These are phyloP conservation scores for Tremella fuciformis DNA, from an alignment of 768 basidiomycete species.

Conservation along the genomic window DNA sequence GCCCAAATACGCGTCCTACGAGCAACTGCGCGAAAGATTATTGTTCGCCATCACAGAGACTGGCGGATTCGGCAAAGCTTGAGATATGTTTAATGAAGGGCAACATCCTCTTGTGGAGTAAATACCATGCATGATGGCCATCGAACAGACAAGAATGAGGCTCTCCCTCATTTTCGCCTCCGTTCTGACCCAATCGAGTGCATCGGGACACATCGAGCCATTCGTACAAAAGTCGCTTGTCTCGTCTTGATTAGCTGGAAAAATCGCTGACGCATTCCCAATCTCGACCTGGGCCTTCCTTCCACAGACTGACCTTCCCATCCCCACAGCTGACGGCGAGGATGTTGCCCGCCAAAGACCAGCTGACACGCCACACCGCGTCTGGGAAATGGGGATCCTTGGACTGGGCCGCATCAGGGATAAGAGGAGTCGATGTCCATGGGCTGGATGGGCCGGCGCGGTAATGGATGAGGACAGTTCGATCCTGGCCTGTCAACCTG, in stretches of 20 bases:
- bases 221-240: not conserved
- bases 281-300: conserved; percentile 87
- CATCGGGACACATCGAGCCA: too few relatives aligned
- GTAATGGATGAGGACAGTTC: conserved; percentile 52
- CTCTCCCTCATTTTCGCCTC: too few relatives aligned
- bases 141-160: too few relatives aligned
- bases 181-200: too few relatives aligned
- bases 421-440: conserved; percentile 49
- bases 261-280: conserved; percentile 98
- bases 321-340: conserved; percentile 96
- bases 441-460: conserved; percentile 41
- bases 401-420: conserved; percentile 53
- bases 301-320: conserved; percentile 97
- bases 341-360: conserved; percentile 94
- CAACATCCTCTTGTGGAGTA: too few relatives aligned
- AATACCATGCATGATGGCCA: too few relatives aligned
- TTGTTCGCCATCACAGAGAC: conserved; percentile 92
- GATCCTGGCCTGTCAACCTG: conserved; percentile 35
- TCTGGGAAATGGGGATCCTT: conserved; percentile 84
- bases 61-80: conserved; percentile 87
- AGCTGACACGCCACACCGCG: conserved; percentile 97
- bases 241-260: conserved; percentile 62
- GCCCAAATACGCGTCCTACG: conserved; percentile 91
- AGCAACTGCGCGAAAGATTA: conserved; percentile 87
- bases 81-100: not conserved